Evolutionary conservation across 495 filamentous ascomycete species (phyloP).

Genomic region (Evernia prunastri): DNA sequence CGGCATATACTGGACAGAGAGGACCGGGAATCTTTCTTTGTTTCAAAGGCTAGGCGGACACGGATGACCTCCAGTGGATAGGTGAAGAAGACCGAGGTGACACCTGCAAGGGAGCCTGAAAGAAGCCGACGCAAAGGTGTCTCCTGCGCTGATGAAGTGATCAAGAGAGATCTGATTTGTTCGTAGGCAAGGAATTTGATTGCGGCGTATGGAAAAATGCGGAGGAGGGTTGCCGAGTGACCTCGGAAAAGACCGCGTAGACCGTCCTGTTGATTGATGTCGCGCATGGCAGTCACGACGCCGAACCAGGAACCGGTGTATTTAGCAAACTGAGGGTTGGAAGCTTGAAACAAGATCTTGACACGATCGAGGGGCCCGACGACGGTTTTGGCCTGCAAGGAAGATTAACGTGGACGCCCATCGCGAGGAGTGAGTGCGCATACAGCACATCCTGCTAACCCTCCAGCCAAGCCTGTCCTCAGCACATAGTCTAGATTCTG

Average conservation of each 20-base stretch:
- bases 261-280: slow-evolving; percentile 74
- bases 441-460: slow-evolving; percentile 82
- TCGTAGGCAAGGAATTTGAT: slow-evolving; percentile 98
- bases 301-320: slow-evolving; percentile 86
- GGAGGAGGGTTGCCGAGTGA: slow-evolving; percentile 86
- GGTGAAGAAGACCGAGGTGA: slow-evolving; percentile 87
- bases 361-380: slow-evolving; percentile 95
- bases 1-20: slow-evolving; percentile 65
- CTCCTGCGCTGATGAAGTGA: slow-evolving; percentile 63
- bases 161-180: slow-evolving; percentile 75
- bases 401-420: neutral
- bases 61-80: slow-evolving; percentile 90
- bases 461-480: slow-evolving; percentile 76
- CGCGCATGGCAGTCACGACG: slow-evolving; percentile 65
- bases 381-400: slow-evolving; percentile 79
- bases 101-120: slow-evolving; percentile 74
- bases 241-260: slow-evolving; percentile 75
- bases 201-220: slow-evolving; percentile 94
- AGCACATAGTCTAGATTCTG: slow-evolving; percentile 76
- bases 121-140: slow-evolving; percentile 71
- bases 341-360: slow-evolving; percentile 97
- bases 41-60: slow-evolving; percentile 91
- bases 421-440: slow-evolving; percentile 25
- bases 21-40: slow-evolving; percentile 57
- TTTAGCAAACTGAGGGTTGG: slow-evolving; percentile 86